Base-by-base conservation (phyloP, 257 asterid genomes). In the Voacanga thouarsii region DNA sequence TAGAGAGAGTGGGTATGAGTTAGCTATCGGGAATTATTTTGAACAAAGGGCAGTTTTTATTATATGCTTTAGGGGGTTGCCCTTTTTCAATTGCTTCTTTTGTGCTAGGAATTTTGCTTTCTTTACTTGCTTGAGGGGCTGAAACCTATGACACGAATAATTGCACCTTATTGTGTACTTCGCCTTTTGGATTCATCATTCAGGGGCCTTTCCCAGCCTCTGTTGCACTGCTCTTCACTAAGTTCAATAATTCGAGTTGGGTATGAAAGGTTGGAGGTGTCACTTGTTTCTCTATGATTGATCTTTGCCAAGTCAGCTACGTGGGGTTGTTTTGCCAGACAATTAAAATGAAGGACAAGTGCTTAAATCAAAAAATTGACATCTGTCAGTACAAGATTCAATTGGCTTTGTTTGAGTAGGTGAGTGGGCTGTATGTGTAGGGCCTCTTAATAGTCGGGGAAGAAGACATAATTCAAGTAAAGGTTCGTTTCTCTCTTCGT, bases 241-340 rank as follows among this genome's bases (percentile, higher is more conserved):
- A 77, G 68, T 74, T 66, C 84, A 86, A 79, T 79, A 82, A 77
- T 84, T 78, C 67, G 85, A 76, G 79, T 79, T 77, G 85, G 83
- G 78, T 64, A 67, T 66, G 71, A 78, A 69, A 75, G 81, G 81
- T 75, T 88, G 84, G 87, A 83, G 96, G 89, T 78, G 84, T 80
- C 90, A 87, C 92, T 85, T 91, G 90, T 85, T 86, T 85, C 83
- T 80, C 79, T 90, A 86, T 86, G 83, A 91, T 87, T 91, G 87
- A 84, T 53, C 72, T 61, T 75, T 79, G 85, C 90, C 89, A 85
- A 47, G 84, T 83, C 89, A 86, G 75, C 86, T 69, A 55, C 33
- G 55, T 51, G 72, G 82, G 66, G 41, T 53, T 37, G 57, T 56
- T 71, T 74, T 69, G 75, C 76, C 47, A 19, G 73, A 61, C 45